Base-by-base conservation (phyloP, 1,284 basidiomycete genomes). In the Lentinula novae-zelandiae region DNA sequence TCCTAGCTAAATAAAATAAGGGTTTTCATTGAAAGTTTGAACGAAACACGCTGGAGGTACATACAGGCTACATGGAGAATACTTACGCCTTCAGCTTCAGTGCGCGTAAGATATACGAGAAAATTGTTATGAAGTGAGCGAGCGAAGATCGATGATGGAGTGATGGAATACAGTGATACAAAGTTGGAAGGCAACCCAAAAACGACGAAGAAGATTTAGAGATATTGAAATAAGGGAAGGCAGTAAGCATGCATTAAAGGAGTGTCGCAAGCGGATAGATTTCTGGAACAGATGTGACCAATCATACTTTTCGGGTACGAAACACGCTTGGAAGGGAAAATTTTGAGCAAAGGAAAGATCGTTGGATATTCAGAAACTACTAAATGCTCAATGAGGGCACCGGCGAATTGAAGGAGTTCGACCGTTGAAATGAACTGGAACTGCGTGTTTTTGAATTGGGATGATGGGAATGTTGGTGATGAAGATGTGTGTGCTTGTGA, bases 391-490 rank as follows among this genome's bases (percentile, higher is more conserved):
- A 36, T 7, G 56, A 38, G 50, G 63, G 61, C 31, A 62, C 56
- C 36, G 62, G 50, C 42, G 61, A 52, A 52, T 48, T 55, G 42
- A 62, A 64, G 42, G 61, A 62, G 36, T 53, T 66, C 34, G 76
- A 75, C 63, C 89, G 82, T 71, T 91, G 89, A 68, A 78, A 72
- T 56, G 85, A 81, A 62, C 79, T 77, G 48, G 81, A 78, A 63
- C 83, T 78, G 48, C 88, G 81, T 58, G 76, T 76, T 75, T 89
- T 91, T 68, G 76, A 74, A 68, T 91, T 91, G 17, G 89, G 86
- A 68, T 87, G 85, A 67, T 87, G 85, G n/a, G 81, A 77, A 63
- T 84, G 83, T 59, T 60, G 71, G 53, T 76, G 74, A 53, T 75
- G 76, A 60, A 74, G 72, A 56, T 65, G 65, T 31, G 73, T 73